Conservation (phyloP, 257 asterid genomes). For the Anisodus acutangulus region DNA sequence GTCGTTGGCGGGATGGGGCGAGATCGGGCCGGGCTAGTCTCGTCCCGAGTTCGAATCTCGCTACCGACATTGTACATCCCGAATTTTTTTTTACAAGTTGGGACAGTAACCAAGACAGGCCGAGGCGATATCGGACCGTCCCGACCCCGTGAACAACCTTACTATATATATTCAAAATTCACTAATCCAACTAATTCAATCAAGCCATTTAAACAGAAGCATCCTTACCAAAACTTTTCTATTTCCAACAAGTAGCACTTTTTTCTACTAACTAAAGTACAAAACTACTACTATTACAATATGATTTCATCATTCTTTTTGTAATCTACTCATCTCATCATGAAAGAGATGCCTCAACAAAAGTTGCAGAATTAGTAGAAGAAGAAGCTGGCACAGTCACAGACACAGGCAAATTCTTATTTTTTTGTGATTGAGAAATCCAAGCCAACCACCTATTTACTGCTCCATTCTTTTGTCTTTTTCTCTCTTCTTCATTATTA, state of each 20-base stretch:
- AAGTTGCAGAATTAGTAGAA: background rate
- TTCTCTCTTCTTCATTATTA: slow-evolving; percentile 31
- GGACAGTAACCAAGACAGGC: too few relatives aligned
- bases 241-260: background rate
- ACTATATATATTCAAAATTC: too few relatives aligned
- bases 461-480: slow-evolving; percentile 44
- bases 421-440: slow-evolving; percentile 69
- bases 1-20: too few relatives aligned
- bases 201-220: too few relatives aligned
- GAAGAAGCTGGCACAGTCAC: background rate
- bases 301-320: slow-evolving; percentile 23
- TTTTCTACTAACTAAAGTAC: background rate
- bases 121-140: too few relatives aligned
- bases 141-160: too few relatives aligned
- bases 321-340: background rate
- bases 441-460: slow-evolving; percentile 81
- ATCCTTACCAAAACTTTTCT: background rate
- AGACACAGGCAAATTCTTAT: background rate
- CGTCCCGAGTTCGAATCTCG: too few relatives aligned
- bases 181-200: background rate
- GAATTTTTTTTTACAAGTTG: too few relatives aligned
- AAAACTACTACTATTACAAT: slow-evolving; percentile 14
- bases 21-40: too few relatives aligned
- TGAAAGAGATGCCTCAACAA: background rate
- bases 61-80: too few relatives aligned